Evolutionary conservation across 108 stramenopile species (phyloP), one percentile per base, ranked within the genome.

Genomic region (Pseudonitzschia delicatissima): DNA sequence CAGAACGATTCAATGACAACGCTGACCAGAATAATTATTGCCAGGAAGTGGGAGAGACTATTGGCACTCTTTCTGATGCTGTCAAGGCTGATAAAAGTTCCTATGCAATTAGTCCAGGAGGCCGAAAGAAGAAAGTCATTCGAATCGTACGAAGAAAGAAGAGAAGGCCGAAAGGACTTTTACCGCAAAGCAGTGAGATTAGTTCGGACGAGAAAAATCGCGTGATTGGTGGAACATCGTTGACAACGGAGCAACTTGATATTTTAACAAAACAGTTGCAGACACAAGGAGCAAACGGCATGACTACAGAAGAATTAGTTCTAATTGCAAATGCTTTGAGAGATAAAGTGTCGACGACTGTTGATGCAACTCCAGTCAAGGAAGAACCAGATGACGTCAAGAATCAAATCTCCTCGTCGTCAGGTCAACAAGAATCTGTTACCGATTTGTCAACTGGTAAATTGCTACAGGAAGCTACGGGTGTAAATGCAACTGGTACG

Each of bases 261-360:
- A 4, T 17, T 31, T 29, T 55, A 4, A 31, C 29, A 8, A 12
- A 13, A 29, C 53, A 33, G 29, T 33, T 55, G 53, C 31, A 55
- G 26, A n/a, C 28, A 15, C 31, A 55, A 33, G 53, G 32, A 55
- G 32, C 31, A 29, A 13, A 23, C 17, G 53, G n/a, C 2, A 31
- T 55, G 53, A 33, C 53, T 0, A 13, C 53, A 17, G 53, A 55
- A 55, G 53, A 55, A 55, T 33, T 55, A 27, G 27, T 55, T 33
- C 53, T 13, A 13, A 15, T 55, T 2, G 53, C 53, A 42, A 42
- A 0, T 15, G 40, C 11, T 42, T 2, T 42, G 40, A 42, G 40
- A 11, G 15, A 15, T 0, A 15, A 42, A 15, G 15, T n/a, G n/a
- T n/a, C 40, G 15, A 42, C 13, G 15, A 42, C 40, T 42, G 15